Base-by-base conservation (phyloP, 2,329 filamentous ascomycete genomes). In the Sporothrix globosa region DNA sequence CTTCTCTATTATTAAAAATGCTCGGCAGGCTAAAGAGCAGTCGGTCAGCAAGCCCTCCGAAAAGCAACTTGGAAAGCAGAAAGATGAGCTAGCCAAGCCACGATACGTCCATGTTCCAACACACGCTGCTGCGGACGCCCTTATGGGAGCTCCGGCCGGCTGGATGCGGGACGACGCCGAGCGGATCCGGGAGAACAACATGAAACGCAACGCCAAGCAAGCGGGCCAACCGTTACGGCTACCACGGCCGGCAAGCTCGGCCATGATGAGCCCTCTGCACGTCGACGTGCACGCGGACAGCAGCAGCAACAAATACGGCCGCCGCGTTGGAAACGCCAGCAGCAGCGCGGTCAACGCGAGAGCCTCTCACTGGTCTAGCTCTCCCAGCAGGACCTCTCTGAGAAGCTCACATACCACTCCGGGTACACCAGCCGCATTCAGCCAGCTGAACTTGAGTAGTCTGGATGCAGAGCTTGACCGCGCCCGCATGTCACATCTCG, bases 21-120 rank as follows among this genome's bases (percentile, higher is more conserved):
- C 83, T 73, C 83, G 84, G 71, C 83, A 86, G 75, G 84, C 86
- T 73, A 87, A 88, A 77, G 83, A 87, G 66, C 81, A 61, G 30
- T 17, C 53, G 21, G 14, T 19, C 4, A 53, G 46, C 67, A 71
- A 71, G 30, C 21, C 84, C 71, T 85, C 81, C 52, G 80, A 81
- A 56, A 84, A 85, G 75, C 76, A 82, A 71, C 81, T 79, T 54
- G 83, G 84, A 74, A 82, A 84, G 74, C 78, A 82, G 52, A 83
- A 84, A 67, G 76, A 79, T 54, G 82, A 82, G 68, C n/a, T 34
- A 39, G 19, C 68, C 7, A 52, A 60, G 17, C 73, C 79, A n/a
- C 81, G 84, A 14, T 90, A 90, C 78, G 84, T 80, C 68, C 88
- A 90, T 76, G 78, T 88, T 24, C 87, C 87, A n/a, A 88, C 82